Percentiles rank a stretch among this genome's conserved stretches.
Conservation (phyloP, 2,329 filamentous ascomycete species). For the Penicillium griseofulvum region DNA sequence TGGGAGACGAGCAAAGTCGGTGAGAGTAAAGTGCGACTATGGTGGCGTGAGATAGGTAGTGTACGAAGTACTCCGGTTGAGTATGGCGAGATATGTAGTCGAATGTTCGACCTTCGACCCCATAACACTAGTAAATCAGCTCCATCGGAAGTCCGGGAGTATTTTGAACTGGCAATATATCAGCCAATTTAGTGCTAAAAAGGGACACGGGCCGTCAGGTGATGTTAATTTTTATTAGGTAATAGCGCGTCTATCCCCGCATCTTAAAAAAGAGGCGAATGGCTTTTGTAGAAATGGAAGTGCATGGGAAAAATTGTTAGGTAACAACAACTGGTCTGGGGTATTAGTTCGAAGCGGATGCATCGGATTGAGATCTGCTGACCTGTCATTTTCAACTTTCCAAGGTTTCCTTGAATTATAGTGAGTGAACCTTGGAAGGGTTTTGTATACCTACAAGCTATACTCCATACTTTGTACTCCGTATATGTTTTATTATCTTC, state of each 20-base stretch:
- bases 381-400: neutral
- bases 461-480: no score
- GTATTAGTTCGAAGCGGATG: constrained; percentile 7
- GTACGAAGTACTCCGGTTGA: no score
- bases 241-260: constrained; percentile 20
- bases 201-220: constrained; percentile 18
- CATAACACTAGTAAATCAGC: no score
- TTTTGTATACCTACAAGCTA: no score
- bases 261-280: constrained; percentile 18
- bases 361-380: constrained; percentile 2
- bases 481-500: no score
- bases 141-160: neutral
- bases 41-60: no score
- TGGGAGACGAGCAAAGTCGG: constrained; percentile 8
- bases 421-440: no score
- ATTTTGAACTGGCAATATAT: neutral
- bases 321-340: constrained; percentile 24
- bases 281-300: no score
- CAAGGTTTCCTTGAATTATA: no score
- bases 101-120: no score
- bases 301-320: constrained; percentile 9
- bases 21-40: neutral
- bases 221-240: constrained; percentile 18
- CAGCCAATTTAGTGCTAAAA: neutral
- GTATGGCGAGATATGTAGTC: no score